phyloP scores from a whole-genome alignment of 495 filamentous ascomycete genomes.

The Penicillium verhagenii region DNA sequence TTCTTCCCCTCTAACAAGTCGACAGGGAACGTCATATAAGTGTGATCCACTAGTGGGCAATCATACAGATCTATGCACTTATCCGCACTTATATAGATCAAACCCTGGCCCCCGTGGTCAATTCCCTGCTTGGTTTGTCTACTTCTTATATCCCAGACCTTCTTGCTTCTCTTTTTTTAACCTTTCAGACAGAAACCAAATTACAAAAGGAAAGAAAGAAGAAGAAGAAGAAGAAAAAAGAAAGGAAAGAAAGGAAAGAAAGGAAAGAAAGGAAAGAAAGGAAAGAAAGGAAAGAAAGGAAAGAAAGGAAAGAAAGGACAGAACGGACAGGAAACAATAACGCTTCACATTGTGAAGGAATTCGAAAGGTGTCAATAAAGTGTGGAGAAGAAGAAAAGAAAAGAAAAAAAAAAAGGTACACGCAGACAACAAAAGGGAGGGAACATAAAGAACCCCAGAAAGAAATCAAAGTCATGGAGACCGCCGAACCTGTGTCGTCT shows the following conservation, averaged over 20 bases:
- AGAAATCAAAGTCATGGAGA: conserved; percentile 34
- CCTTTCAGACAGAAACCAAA: conserved; percentile 20
- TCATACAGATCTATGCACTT: conserved; percentile 14
- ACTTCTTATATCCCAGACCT: background rate
- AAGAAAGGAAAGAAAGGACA: background rate
- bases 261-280: background rate
- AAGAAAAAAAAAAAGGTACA: background rate
- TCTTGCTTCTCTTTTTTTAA: background rate
- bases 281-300: background rate
- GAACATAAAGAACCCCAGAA: background rate
- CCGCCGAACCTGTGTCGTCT: conserved; percentile 40
- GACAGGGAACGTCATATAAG: conserved; percentile 21
- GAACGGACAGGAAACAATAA: too few species aligned
- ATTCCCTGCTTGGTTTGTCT: background rate
- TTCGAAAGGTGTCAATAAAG: too few species aligned
- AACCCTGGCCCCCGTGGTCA: conserved; percentile 7
- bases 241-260: too few species aligned
- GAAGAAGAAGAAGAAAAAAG: background rate
- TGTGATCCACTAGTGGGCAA: conserved; percentile 26
- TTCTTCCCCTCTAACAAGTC: too few species aligned
- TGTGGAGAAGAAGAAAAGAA: too few species aligned
- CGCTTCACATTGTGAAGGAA: too few species aligned
- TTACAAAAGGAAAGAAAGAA: background rate
- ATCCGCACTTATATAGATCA: conserved; percentile 16
- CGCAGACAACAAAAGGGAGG: too few species aligned